Evolutionary conservation across 164 flowering plant species (phyloP).

Genomic region (Paratinospora sagittata): DNA sequence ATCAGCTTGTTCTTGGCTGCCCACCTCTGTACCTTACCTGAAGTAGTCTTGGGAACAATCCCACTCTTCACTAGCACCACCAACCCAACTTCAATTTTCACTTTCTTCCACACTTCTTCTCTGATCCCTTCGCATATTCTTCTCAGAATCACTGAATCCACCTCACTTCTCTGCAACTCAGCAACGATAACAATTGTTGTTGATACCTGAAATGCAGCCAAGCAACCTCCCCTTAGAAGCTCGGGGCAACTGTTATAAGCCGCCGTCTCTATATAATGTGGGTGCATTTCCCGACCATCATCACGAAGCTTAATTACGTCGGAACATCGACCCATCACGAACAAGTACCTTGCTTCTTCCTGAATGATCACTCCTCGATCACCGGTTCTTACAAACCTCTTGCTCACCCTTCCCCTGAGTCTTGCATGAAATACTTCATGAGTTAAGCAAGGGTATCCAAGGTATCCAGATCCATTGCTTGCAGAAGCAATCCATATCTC

Average conservation of each 20-base stretch:
- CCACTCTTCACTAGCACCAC: constrained; percentile 54
- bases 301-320: constrained; percentile 31
- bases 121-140: constrained; percentile 36
- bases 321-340: constrained; percentile 40
- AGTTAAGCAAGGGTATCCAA: constrained; percentile 51
- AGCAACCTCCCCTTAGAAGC: constrained; percentile 54
- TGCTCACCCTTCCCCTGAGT: constrained; percentile 21
- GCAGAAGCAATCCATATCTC: constrained; percentile 72
- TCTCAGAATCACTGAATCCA: constrained; percentile 13
- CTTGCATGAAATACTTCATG: constrained; percentile 35
- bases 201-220: constrained; percentile 38
- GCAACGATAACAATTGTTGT: constrained; percentile 36
- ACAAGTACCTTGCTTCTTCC: constrained; percentile 50
- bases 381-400: constrained; percentile 46
- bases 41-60: constrained; percentile 57
- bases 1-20: constrained; percentile 35
- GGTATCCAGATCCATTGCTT: constrained; percentile 60
- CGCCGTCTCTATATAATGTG: constrained; percentile 56
- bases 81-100: constrained; percentile 30
- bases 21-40: constrained; percentile 72
- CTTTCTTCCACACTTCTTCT: constrained; percentile 27
- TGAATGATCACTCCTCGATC: constrained; percentile 52
- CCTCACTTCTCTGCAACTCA: constrained; percentile 42
- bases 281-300: constrained; percentile 32
- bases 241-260: constrained; percentile 37